Conservation (phyloP, 1,284 basidiomycete genomes). For the Kalmanozyma brasiliensis region DNA sequence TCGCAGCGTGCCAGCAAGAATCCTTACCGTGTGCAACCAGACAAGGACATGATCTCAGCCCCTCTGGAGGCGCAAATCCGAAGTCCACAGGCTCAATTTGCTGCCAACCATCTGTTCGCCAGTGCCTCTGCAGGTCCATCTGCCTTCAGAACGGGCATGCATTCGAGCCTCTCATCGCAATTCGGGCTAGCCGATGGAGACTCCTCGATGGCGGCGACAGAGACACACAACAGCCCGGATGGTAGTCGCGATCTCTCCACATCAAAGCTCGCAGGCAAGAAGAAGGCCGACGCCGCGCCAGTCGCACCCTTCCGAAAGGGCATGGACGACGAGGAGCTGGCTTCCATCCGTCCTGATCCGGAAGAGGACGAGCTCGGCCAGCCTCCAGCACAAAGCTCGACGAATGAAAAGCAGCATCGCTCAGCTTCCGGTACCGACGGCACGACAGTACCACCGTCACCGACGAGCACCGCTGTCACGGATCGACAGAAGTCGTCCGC, state of each 20-base stretch:
- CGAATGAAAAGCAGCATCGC: slow-evolving; percentile 2
- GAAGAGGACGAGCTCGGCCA: slow-evolving; percentile 31
- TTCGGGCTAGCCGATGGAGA: slow-evolving; percentile 19
- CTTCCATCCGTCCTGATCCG: slow-evolving; percentile 24
- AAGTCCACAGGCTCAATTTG: slow-evolving; percentile 60
- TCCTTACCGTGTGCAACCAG: slow-evolving; percentile 35
- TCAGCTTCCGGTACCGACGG: slow-evolving; percentile 1
- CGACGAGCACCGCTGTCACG: slow-evolving; percentile 5
- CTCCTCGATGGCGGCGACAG: slow-evolving; percentile 11
- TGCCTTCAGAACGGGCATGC: slow-evolving; percentile 20
- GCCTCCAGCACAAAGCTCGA: slow-evolving; percentile 10
- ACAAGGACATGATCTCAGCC: slow-evolving; percentile 67
- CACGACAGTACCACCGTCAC: slow-evolving; percentile 4
- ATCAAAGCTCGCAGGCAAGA: slow-evolving; percentile 11
- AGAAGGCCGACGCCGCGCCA: slow-evolving; percentile 21
- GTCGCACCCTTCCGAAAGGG: slow-evolving; percentile 59
- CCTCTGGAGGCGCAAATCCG: slow-evolving; percentile 65
- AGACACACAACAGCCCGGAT: slow-evolving; percentile 3
- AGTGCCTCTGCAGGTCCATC: slow-evolving; percentile 39
- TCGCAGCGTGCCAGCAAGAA: slow-evolving; percentile 38
- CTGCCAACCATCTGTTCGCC: slow-evolving; percentile 60
- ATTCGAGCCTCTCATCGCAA: slow-evolving; percentile 13
- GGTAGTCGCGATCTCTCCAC: not conserved
- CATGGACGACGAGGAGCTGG: slow-evolving; percentile 53
- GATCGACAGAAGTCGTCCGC: not conserved